These are phyloP conservation scores for Xylaria flabelliformis DNA, from an alignment of 495 filamentous ascomycete species.

Conservation along the genomic window DNA sequence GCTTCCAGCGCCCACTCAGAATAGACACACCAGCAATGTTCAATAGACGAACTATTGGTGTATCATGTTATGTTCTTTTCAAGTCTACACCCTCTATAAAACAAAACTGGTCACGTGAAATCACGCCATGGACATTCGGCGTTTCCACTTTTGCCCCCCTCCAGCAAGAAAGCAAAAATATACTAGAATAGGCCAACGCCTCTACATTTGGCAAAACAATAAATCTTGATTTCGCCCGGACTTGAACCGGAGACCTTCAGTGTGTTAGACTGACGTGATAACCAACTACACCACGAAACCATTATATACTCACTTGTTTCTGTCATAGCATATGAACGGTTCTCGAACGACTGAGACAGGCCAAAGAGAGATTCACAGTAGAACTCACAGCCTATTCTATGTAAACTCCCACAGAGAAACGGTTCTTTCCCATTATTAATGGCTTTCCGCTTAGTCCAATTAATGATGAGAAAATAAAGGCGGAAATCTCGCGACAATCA, in stretches of 20 bases:
- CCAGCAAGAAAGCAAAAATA: not conserved
- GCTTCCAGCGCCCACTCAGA: not conserved
- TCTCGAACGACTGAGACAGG: no score
- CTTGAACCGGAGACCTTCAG: constrained; percentile 33
- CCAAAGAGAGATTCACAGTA: not conserved
- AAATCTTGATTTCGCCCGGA: constrained; percentile 27
- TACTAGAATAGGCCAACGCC: no score
- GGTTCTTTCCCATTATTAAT: not conserved
- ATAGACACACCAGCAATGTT: not conserved
- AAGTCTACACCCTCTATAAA: not conserved
- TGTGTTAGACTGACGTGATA: constrained; percentile 34
- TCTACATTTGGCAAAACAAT: not conserved
- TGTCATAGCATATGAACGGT: not conserved
- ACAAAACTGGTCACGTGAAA: constrained; percentile 37
- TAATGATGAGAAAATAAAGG: no score
- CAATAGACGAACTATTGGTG: not conserved
- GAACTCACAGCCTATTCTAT: not conserved
- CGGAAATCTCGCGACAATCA: not conserved
- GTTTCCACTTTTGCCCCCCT: not conserved
- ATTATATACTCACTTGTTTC: not conserved
- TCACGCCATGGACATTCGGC: constrained; percentile 30
- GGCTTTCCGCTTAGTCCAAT: not conserved
- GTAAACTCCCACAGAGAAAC: not conserved
- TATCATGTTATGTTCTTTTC: not conserved
- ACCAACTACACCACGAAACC: constrained; percentile 33